Percentiles rank a stretch among this genome's conserved stretches.
These are phyloP conservation scores for Telopea speciosissima DNA, from an alignment of 177 flowering plant genomes.

Conservation along the genomic window DNA sequence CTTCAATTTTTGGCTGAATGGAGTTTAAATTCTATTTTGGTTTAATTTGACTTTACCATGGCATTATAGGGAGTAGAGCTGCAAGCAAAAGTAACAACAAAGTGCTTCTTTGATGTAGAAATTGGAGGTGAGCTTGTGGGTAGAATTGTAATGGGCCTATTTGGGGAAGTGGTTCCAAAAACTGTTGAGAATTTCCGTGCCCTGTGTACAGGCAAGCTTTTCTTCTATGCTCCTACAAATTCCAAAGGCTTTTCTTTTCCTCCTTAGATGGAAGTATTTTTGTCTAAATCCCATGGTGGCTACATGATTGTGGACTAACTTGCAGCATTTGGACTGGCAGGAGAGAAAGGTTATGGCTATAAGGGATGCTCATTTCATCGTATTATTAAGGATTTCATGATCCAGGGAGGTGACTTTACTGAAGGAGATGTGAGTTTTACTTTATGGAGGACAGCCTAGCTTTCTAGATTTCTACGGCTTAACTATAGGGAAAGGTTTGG, in stretches of 20 bases:
- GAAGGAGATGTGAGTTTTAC: conserved; percentile 48
- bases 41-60: conserved; percentile 10
- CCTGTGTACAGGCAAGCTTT: conserved; percentile 55
- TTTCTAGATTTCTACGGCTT: no score
- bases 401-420: conserved; percentile 81
- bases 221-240: neutral
- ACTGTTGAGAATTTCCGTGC: conserved; percentile 75
- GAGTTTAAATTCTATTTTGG: neutral
- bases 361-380: conserved; percentile 78
- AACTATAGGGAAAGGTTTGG: no score
- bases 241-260: neutral
- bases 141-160: conserved; percentile 66
- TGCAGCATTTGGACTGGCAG: conserved; percentile 21
- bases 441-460: no score
- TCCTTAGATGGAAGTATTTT: neutral
- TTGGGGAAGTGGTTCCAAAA: conserved; percentile 61
- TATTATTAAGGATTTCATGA: conserved; percentile 73
- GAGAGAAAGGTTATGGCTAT: conserved; percentile 75
- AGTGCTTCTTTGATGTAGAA: conserved; percentile 68
- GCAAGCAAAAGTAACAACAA: conserved; percentile 64
- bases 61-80: conserved; percentile 40
- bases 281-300: neutral
- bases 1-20: neutral
- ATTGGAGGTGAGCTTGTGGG: conserved; percentile 60
- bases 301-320: neutral